phyloP scores from a whole-genome alignment of 78 protist species.

The Guillardia theta region DNA sequence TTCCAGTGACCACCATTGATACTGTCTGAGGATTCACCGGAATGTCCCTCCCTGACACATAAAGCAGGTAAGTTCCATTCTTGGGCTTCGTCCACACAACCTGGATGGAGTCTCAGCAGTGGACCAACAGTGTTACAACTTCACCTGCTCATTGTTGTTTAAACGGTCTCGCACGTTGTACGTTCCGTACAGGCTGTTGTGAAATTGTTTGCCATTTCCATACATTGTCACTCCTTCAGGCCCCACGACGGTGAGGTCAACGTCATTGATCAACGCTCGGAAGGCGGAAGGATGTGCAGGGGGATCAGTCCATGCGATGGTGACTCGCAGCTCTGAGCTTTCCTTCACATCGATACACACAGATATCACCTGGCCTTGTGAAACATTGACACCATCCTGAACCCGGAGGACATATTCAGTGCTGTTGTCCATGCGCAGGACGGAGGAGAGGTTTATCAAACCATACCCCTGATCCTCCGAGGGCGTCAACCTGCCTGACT shows the following conservation, averaged over 20 bases:
- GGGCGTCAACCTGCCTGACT: not conserved
- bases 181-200: too few species aligned
- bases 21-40: too few species aligned
- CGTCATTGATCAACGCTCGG: slow-evolving; percentile 68
- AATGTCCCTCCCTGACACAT: too few species aligned
- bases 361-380: not conserved
- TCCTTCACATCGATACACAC: too few species aligned
- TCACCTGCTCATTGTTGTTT: too few species aligned
- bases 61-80: too few species aligned
- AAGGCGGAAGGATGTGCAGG: slow-evolving; percentile 51
- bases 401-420: not conserved
- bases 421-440: not conserved
- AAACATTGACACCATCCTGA: not conserved
- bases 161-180: too few species aligned
- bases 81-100: too few species aligned
- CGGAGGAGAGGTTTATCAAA: not conserved
- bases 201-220: not conserved
- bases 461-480: not conserved
- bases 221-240: not conserved
- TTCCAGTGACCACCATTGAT: too few species aligned
- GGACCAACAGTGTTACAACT: too few species aligned
- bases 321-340: slow-evolving; percentile 42
- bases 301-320: slow-evolving; percentile 79
- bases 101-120: too few species aligned
- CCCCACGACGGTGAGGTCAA: slow-evolving; percentile 58